Percentiles rank a stretch among this genome's conserved stretches.
Evolutionary conservation across 2,329 filamentous ascomycete genomes (phyloP).

Genomic region (Hypoxylon sp.): DNA sequence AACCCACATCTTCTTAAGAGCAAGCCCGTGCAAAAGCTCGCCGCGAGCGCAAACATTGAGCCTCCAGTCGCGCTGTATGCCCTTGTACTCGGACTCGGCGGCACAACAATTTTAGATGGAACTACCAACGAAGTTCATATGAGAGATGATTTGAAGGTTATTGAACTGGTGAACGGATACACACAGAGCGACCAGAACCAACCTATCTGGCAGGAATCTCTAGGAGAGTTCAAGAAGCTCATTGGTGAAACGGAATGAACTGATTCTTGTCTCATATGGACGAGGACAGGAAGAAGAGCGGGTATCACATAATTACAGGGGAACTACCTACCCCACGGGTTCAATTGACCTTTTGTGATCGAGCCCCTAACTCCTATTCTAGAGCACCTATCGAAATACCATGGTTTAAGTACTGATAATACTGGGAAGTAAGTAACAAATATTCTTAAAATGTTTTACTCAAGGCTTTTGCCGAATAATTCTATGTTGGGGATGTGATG

Average conservation of each 20-base stretch:
- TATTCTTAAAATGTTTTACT: too few species aligned
- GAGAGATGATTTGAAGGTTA: conserved; percentile 57
- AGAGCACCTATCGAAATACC: too few species aligned
- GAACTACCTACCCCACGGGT: too few species aligned
- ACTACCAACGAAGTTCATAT: conserved; percentile 58
- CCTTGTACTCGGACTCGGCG: conserved; percentile 57
- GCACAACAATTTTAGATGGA: conserved; percentile 56
- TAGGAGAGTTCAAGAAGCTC: conserved; percentile 56
- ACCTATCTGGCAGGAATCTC: conserved; percentile 56
- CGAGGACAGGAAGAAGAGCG: too few species aligned
- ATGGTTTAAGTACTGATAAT: too few species aligned
- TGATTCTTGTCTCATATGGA: neutral
- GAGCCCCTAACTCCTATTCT: too few species aligned
- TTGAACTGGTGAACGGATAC: conserved; percentile 50
- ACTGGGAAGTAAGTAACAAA: too few species aligned
- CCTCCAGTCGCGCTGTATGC: conserved; percentile 56
- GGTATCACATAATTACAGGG: too few species aligned
- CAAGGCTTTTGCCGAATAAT: too few species aligned
- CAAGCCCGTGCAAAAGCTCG: conserved; percentile 60
- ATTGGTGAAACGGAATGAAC: conserved; percentile 36
- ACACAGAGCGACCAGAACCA: conserved; percentile 47
- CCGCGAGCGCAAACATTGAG: conserved; percentile 50
- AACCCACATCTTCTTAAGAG: conserved; percentile 53
- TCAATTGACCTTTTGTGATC: too few species aligned
- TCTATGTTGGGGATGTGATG: too few species aligned